Conservation (phyloP, 1,284 basidiomycete species). For the Trichosporon sp. region DNA sequence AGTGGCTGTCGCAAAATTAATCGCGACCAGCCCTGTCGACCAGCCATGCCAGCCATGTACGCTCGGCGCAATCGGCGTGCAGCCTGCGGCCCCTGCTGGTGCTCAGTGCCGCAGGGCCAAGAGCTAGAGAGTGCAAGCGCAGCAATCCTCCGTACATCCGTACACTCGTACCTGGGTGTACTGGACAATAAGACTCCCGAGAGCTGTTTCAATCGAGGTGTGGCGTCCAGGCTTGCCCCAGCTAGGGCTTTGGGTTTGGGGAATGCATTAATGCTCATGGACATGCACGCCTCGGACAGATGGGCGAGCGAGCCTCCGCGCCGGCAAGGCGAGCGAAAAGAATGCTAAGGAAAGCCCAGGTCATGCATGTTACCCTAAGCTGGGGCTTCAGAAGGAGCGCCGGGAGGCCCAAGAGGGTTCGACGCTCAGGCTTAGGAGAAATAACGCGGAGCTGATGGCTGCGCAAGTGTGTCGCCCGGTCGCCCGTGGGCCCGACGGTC, state of each 20-base stretch:
- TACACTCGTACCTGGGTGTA: background rate
- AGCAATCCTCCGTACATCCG: background rate
- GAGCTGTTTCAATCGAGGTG: background rate
- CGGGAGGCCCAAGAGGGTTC: background rate
- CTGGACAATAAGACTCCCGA: background rate
- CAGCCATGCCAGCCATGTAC: no score
- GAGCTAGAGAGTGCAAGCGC: background rate
- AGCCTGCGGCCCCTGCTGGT: no score
- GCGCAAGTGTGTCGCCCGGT: no score
- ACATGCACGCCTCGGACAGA: no score
- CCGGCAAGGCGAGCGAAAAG: background rate
- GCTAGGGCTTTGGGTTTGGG: background rate
- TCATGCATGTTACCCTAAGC: background rate
- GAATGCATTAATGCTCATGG: background rate
- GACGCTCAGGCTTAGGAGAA: background rate
- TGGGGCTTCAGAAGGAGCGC: background rate
- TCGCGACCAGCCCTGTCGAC: no score
- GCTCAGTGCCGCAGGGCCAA: background rate
- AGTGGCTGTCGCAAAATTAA: no score
- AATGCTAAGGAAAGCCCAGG: background rate
- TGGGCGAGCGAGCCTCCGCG: no score
- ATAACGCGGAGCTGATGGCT: no score
- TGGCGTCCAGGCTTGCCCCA: background rate
- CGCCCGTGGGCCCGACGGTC: background rate
- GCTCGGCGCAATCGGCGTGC: background rate